A percentile compares a stretch with the other conserved stretches of the same genome.
Conservation (phyloP, 768 basidiomycete genomes). For the Boletus tylopilopsis region DNA sequence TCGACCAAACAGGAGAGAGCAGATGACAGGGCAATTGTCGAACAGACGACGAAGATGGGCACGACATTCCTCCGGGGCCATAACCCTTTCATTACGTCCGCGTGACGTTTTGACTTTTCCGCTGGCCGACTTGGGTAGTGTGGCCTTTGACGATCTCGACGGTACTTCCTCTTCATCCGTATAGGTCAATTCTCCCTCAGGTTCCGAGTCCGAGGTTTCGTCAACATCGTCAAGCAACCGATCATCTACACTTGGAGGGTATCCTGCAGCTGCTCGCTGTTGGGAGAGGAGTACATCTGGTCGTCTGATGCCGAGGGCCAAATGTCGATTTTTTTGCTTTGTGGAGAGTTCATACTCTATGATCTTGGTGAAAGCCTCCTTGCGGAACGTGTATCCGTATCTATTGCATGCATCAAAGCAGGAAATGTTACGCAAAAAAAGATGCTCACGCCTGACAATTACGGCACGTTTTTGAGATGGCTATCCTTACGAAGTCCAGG, state of each 20-base stretch:
- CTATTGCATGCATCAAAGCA: conserved; percentile 37
- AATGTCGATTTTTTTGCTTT: conserved; percentile 69
- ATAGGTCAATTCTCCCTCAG: conserved; percentile 43
- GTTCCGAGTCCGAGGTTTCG: conserved; percentile 48
- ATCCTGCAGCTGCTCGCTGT: conserved; percentile 25
- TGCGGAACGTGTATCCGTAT: conserved; percentile 81
- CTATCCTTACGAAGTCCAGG: conserved; percentile 70
- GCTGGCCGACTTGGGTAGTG: conserved; percentile 68
- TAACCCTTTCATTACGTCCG: conserved; percentile 85
- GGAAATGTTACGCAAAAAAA: conserved; percentile 1
- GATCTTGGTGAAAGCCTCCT: conserved; percentile 91
- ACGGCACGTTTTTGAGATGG: conserved; percentile 69
- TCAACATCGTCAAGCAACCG: conserved; percentile 40
- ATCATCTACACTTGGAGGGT: conserved; percentile 24
- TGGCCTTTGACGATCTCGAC: conserved; percentile 23
- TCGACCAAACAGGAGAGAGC: conserved; percentile 85
- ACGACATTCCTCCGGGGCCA: conserved; percentile 89
- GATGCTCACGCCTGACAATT: conserved; percentile 82
- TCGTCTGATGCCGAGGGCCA: conserved; percentile 53
- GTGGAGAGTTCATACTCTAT: conserved; percentile 85
- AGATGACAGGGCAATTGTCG: conserved; percentile 74
- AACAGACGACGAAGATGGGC: conserved; percentile 91
- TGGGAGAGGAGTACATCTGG: conserved; percentile 70
- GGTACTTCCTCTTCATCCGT: conserved; percentile 49
- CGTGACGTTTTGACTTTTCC: conserved; percentile 72